These are phyloP conservation scores for Letharia columbiana DNA, from an alignment of 495 filamentous ascomycete species.

Conservation along the genomic window DNA sequence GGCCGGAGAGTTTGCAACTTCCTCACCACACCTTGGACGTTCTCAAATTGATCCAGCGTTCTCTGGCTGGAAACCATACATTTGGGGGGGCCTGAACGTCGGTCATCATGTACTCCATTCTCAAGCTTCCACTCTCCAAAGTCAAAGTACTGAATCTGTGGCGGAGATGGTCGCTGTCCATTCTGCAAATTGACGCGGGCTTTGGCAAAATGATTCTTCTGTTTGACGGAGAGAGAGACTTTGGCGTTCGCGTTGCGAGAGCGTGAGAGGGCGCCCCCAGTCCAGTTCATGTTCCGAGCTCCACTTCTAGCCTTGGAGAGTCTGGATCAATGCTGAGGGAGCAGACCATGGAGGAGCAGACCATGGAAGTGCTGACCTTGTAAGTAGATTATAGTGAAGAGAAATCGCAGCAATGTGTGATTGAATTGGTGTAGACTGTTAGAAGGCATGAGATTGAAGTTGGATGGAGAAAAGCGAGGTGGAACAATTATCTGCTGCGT, in stretches of 20 bases:
- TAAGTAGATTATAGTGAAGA: background rate
- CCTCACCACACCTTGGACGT: conserved; percentile 15
- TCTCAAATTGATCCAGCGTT: conserved; percentile 18
- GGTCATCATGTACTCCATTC: background rate
- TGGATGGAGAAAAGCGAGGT: background rate
- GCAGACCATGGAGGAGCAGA: background rate
- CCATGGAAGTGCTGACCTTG: background rate
- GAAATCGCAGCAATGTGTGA: background rate
- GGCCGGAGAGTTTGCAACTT: conserved; percentile 18
- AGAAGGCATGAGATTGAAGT: background rate
- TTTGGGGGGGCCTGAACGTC: background rate
- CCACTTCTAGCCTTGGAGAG: background rate
- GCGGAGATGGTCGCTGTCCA: conserved; percentile 4
- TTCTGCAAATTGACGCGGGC: conserved; percentile 18
- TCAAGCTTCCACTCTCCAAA: conserved; percentile 14
- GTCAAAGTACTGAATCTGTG: conserved; percentile 8
- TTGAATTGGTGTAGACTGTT: background rate
- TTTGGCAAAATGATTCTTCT: conserved; percentile 27
- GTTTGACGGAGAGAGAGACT: conserved; percentile 13
- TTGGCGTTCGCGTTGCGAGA: conserved; percentile 23
- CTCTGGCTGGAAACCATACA: conserved; percentile 5
- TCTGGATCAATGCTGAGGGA: background rate
- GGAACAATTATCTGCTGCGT: background rate
- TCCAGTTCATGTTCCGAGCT: conserved; percentile 25
- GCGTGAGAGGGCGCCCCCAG: conserved; percentile 22